Percentiles rank a stretch among this genome's conserved stretches.
These are phyloP conservation scores for Tanacetum coccineum DNA, from an alignment of 129 eudicot genomes.

Conservation along the genomic window DNA sequence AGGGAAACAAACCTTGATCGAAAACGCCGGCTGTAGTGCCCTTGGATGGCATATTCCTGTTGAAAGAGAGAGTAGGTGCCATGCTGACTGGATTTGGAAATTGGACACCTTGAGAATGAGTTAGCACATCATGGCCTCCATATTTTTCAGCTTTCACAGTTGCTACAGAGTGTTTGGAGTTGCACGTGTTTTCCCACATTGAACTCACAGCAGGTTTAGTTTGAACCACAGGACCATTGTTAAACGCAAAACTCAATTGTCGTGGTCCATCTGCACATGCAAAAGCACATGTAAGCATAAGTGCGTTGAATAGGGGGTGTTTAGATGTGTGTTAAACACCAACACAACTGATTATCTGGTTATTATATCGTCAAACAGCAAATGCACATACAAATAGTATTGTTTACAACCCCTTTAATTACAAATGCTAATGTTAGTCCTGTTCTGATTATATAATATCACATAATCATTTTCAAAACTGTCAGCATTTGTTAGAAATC, in stretches of 20 bases:
- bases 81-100: conserved; percentile 32
- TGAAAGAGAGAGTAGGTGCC: conserved; percentile 33
- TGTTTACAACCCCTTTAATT: too few relatives aligned
- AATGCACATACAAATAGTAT: too few relatives aligned
- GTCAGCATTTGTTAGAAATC: too few relatives aligned
- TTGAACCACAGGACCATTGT: conserved; percentile 40
- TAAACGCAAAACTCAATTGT: conserved; percentile 56
- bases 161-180: conserved; percentile 41
- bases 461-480: too few relatives aligned
- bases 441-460: too few relatives aligned
- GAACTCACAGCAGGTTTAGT: conserved; percentile 35
- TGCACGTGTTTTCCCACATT: conserved; percentile 44
- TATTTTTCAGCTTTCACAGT: conserved; percentile 40
- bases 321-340: too few relatives aligned
- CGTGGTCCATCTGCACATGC: conserved; percentile 53
- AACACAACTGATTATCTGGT: too few relatives aligned
- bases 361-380: too few relatives aligned
- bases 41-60: conserved; percentile 45
- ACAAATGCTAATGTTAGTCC: too few relatives aligned
- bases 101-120: conserved; percentile 14
- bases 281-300: conserved; percentile 4
- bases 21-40: conserved; percentile 37
- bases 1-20: conserved; percentile 51
- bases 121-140: conserved; percentile 2
- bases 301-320: neutral